Percentiles rank a stretch among this genome's conserved stretches.
Evolutionary conservation across 805 yeast species (phyloP).

Genomic region (Dipodascopsis uninucleata): DNA sequence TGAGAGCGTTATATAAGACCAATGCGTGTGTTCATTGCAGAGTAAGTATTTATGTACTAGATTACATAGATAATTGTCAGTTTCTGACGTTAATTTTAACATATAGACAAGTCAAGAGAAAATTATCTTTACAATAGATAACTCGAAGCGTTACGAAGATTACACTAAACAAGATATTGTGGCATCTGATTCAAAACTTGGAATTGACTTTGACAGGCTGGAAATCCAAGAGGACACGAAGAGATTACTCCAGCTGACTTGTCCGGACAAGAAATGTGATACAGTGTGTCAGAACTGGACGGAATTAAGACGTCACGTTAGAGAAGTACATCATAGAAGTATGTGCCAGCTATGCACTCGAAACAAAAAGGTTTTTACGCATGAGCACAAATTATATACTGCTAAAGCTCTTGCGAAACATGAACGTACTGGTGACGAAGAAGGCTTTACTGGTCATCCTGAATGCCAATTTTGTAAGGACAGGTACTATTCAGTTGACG

Average conservation of each 20-base stretch:
- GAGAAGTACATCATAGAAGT: constrained; percentile 55
- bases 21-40: constrained; percentile 81
- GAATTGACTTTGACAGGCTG: constrained; percentile 57
- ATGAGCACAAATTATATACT: constrained; percentile 62
- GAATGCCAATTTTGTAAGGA: constrained; percentile 75
- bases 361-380: constrained; percentile 72
- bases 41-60: constrained; percentile 20
- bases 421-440: constrained; percentile 63
- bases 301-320: constrained; percentile 61
- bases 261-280: constrained; percentile 48
- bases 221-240: constrained; percentile 49
- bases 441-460: constrained; percentile 87
- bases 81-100: constrained; percentile 1
- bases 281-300: constrained; percentile 49
- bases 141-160: constrained; percentile 40
- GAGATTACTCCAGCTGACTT: constrained; percentile 50
- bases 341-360: constrained; percentile 74
- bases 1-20: constrained; percentile 73
- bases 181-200: constrained; percentile 44
- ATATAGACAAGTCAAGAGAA: constrained; percentile 48
- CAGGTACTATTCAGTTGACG: constrained; percentile 85
- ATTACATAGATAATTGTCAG: not conserved
- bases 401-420: constrained; percentile 64
- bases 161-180: constrained; percentile 37
- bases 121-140: constrained; percentile 54